phyloP scores from a whole-genome alignment of 345 rosid species.

The Fremontodendron californicum region DNA sequence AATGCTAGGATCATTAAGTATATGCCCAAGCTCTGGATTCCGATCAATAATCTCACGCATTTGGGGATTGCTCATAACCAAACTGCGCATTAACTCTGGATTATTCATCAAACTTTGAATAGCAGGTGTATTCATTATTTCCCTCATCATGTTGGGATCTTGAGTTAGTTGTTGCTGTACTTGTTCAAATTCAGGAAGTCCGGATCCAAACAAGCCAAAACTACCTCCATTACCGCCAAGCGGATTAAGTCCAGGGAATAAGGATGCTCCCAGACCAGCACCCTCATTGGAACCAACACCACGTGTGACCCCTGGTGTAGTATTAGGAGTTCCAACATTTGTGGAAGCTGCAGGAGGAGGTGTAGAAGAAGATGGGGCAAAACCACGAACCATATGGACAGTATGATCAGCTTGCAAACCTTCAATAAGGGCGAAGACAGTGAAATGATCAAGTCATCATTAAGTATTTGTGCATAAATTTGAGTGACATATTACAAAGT shows the following conservation, averaged over 20 bases:
- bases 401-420: slow-evolving; percentile 95
- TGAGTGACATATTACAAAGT: no score
- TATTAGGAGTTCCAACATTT: slow-evolving; percentile 37
- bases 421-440: slow-evolving; percentile 20
- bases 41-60: slow-evolving; percentile 89
- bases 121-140: slow-evolving; percentile 78
- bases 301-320: slow-evolving; percentile 43
- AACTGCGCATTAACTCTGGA: slow-evolving; percentile 71
- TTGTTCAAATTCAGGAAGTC: slow-evolving; percentile 73
- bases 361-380: slow-evolving; percentile 50
- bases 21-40: slow-evolving; percentile 88
- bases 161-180: slow-evolving; percentile 75
- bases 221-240: slow-evolving; percentile 46
- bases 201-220: slow-evolving; percentile 59
- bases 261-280: slow-evolving; percentile 54
- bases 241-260: slow-evolving; percentile 65
- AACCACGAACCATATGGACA: slow-evolving; percentile 83
- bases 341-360: slow-evolving; percentile 46
- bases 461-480: not conserved
- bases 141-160: slow-evolving; percentile 80
- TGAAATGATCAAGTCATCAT: not conserved
- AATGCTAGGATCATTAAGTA: slow-evolving; percentile 75
- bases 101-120: slow-evolving; percentile 79
- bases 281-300: slow-evolving; percentile 57
- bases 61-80: slow-evolving; percentile 89